Conservation (phyloP, 495 filamentous ascomycete genomes). For the Darksidea phi region DNA sequence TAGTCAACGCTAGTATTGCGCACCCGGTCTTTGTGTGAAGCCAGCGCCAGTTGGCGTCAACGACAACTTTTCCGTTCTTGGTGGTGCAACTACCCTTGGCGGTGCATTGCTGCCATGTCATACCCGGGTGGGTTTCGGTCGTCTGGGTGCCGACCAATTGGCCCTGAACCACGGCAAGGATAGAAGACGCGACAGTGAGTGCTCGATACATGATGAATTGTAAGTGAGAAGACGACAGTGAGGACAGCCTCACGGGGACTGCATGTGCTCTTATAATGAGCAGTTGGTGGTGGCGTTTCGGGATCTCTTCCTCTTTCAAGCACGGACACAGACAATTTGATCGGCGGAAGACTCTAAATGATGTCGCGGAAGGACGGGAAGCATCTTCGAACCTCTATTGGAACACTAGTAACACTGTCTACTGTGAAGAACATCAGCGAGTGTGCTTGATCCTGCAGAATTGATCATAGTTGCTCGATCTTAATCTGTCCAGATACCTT, state of each 20-base stretch:
- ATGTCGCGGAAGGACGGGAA: neutral
- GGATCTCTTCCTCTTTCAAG: neutral
- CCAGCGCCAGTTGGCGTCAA: conserved; percentile 50
- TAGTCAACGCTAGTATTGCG: neutral
- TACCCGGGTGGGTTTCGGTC: conserved; percentile 53
- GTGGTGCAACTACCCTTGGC: conserved; percentile 49
- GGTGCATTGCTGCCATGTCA: conserved; percentile 55
- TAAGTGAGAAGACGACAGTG: neutral
- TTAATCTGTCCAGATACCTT: neutral
- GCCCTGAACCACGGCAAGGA: conserved; percentile 28
- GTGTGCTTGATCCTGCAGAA: neutral
- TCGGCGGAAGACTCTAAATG: neutral
- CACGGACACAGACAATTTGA: neutral
- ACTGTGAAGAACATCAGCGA: neutral
- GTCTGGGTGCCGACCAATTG: conserved; percentile 40
- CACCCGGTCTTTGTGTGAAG: conserved; percentile 41
- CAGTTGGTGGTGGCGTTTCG: neutral
- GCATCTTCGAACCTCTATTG: neutral
- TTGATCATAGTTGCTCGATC: neutral
- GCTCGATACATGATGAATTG: conserved; percentile 22
- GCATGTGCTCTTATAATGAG: neutral
- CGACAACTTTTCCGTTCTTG: conserved; percentile 49
- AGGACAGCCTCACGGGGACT: neutral
- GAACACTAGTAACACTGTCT: neutral
- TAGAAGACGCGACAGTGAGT: conserved; percentile 23